Base-by-base conservation (phyloP, 805 yeast genomes). In the Zygoascus flipseniorum region DNA sequence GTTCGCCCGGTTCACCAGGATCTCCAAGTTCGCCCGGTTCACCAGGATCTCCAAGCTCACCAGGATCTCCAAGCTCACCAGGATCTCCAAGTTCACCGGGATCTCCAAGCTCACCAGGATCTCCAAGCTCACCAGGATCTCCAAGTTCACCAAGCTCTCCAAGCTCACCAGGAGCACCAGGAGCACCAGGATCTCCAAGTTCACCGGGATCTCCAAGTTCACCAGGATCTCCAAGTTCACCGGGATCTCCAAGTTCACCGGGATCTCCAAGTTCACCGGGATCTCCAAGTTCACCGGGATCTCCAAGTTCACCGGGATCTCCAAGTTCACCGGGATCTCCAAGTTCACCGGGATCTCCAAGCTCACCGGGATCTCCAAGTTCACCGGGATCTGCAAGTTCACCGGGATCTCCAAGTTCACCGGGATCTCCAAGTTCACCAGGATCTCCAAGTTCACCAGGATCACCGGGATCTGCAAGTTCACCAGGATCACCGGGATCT, bases 151-250 rank as follows among this genome's bases (percentile, higher is more conserved):
- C 35, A 26, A 20, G 31, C 39, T 41, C 20, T 41, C 26, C 35
- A 23, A 9, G 39, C 10, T 10, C 51, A 13, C 43, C 43, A 41
- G 43, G 43, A 10, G 43, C 43, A 10, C 43, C 43, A 41, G 31
- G 39, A 6, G 35, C 32, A 10, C 31, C 48, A 19, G 31, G 31
- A 14, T 8, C 26, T 9, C 26, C 48, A 18, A 39, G 48, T 46
- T 35, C 32, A 39, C 52, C 52, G 31, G 46, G 32, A n/a, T 39
- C 52, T 20, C 39, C 45, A 8, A n/a, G 46, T 26, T 14, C 31
- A 13, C 43, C 50, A 23, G n/a, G n/a, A n/a, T n/a, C n/a, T n/a
- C n/a, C n/a, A n/a, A n/a, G n/a, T n/a, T n/a, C n/a, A n/a, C n/a
- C n/a, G n/a, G n/a, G n/a, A n/a, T n/a, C n/a, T n/a, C n/a, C n/a